Evolutionary conservation across 805 yeast genomes (phyloP), one percentile per base, ranked within the genome.

Genomic region (Yarrowia hollandica): DNA sequence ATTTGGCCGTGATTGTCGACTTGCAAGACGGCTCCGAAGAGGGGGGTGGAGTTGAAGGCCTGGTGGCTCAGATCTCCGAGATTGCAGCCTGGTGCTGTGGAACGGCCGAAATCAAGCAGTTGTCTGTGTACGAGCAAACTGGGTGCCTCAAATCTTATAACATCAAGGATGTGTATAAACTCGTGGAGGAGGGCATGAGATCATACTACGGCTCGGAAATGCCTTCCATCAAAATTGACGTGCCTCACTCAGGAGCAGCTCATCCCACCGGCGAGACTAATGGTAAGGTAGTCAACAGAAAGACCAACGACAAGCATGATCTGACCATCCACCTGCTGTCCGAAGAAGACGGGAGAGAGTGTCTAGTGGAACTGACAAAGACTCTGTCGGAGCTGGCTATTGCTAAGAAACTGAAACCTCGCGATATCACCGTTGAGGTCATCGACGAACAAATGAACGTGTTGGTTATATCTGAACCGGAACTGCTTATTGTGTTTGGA

Each of bases 401-500:
- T 12, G 76, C 78, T 42, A 77, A 83, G 42, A 88, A 86, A 64
- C 71, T 92, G 60, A 71, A 78, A 15, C 72, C 83, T 5, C 73
- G 78, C 22, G 95, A 90, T 64, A 82, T 94, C 64, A 84, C 87
- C 11, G 81, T 89, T 63, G 84, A 83, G 38, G 77, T 87, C 61
- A 81, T 94, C 34, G 92, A 91, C 70, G 58, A 60, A 28, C 68
- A 70, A 55, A 62, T 72, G 62, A 76, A 77, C 34, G 88, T 83
- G 65, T 75, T 90, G 57, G 94, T 90, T 14, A 94, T 96, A 1
- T 79, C 78, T n/a, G 99, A 94, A 70, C 98, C 99, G 0, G 99
- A 94, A 69, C 78, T 94, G 63, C 75, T 94, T 48, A 76, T 94
- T 26, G 74, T 88, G 57, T 94, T 92, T 70, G 90, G 90, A 18